Conservation (phyloP, 768 basidiomycete genomes). For the Pulveroboletus frians region DNA sequence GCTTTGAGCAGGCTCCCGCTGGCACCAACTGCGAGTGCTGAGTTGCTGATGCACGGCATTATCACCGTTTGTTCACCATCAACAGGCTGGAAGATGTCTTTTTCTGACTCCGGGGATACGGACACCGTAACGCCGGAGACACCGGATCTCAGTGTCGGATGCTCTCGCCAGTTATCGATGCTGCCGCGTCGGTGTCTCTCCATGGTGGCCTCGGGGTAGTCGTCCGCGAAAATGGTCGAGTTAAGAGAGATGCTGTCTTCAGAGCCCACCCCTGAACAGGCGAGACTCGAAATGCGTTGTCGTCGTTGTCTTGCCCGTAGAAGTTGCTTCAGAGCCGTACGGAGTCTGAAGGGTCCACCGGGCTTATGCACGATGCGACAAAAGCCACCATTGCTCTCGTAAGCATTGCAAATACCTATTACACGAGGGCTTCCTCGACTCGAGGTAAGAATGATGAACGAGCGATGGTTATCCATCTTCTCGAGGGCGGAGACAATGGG, state of each 20-base stretch:
- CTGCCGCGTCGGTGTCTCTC: constrained; percentile 32
- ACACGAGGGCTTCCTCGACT: constrained; percentile 60
- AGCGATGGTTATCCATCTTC: constrained; percentile 49
- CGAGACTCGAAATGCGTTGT: constrained; percentile 19
- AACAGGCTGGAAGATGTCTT: constrained; percentile 25
- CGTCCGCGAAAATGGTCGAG: constrained; percentile 26
- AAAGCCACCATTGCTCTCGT: constrained; percentile 79
- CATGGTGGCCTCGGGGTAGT: constrained; percentile 9
- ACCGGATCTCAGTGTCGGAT: constrained; percentile 7
- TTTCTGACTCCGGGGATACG: constrained; percentile 22
- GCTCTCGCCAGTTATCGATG: constrained; percentile 27
- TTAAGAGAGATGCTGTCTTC: constrained; percentile 27
- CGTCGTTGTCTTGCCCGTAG: constrained; percentile 30
- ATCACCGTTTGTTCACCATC: constrained; percentile 11
- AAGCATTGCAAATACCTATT: constrained; percentile 60
- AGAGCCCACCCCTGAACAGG: constrained; percentile 15
- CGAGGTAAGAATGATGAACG: constrained; percentile 73
- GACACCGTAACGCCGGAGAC: constrained; percentile 14
- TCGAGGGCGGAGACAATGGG: constrained; percentile 54
- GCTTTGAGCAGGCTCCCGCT: constrained; percentile 68
- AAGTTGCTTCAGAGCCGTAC: constrained; percentile 52
- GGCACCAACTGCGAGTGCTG: constrained; percentile 50
- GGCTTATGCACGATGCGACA: constrained; percentile 90
- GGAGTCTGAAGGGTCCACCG: constrained; percentile 73
- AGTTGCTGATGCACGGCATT: constrained; percentile 20